phyloP scores from a whole-genome alignment of 768 basidiomycete species.

The Trametes sanguinea region DNA sequence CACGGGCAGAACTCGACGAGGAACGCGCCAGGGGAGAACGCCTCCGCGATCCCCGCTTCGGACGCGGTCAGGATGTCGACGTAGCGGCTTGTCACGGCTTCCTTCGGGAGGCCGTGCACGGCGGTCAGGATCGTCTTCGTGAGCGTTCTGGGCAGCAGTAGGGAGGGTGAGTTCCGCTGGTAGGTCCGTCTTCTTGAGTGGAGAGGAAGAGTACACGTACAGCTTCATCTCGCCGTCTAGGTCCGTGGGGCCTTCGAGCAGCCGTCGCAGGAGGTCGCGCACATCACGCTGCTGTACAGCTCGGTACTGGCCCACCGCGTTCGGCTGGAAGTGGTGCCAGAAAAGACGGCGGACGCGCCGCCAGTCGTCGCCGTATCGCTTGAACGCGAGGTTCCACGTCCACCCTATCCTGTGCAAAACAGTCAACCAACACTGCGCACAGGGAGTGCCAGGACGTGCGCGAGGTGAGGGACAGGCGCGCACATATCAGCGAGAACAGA shows the following conservation, averaged over 20 bases:
- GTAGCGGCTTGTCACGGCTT: background rate
- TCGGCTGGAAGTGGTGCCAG: constrained; percentile 1
- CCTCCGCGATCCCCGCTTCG: constrained; percentile 8
- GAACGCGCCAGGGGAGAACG: constrained; percentile 24
- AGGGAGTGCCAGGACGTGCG: too few relatives aligned
- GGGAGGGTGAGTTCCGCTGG: too few relatives aligned
- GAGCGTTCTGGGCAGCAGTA: background rate
- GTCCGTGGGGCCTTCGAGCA: background rate
- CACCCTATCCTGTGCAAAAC: background rate
- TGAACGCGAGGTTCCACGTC: constrained; percentile 4
- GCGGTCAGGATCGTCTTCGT: background rate
- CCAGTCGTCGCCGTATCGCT: constrained; percentile 8
- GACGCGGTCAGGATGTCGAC: constrained; percentile 8
- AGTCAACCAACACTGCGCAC: too few relatives aligned
- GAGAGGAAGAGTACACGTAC: background rate
- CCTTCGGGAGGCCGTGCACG: background rate
- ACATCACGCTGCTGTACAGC: background rate
- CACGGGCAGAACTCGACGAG: constrained; percentile 39
- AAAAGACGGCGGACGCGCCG: constrained; percentile 7
- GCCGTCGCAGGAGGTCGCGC: background rate
- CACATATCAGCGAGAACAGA: background rate
- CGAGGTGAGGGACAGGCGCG: background rate
- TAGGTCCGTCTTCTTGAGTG: too few relatives aligned
- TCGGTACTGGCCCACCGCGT: background rate
- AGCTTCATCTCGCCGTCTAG: background rate